Evolutionary conservation across 139 green algal genomes (phyloP), one percentile per base, ranked within the genome.

Genomic region (Chlorokybus atmophyticus): DNA sequence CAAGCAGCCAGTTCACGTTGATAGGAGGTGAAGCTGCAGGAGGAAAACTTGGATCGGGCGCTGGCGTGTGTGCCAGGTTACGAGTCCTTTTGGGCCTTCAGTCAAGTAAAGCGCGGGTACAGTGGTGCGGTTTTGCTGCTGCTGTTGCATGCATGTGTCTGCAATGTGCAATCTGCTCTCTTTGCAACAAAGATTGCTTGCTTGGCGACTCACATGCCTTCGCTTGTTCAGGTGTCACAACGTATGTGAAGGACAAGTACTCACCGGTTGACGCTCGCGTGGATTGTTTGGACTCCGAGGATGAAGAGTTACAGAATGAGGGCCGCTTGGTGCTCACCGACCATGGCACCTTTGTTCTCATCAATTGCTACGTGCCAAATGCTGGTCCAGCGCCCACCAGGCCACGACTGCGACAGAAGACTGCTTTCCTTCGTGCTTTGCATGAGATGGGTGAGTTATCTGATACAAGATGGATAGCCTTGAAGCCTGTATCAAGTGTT

Each of bases 331-430:
- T 78, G 28, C 29, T 40, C 28, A 75, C 59, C 1, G 70, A 78
- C 42, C 54, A 71, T n/a, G 70, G 65, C 3, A 23, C 32, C 4
- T 70, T 78, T 40, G 42, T 75, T 4, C 42, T 78, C 7, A 60
- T 75, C 50, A 78, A 75, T 29, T 44, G 70, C 4, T 78, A 78
- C 40, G 70, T 62, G 27, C 70, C 70, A 19, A 70, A 67, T 23
- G 62, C 55, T 3, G 62, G 62, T 21, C n/a, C 3, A 4, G 26
- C 17, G 6, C 29, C 40, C 21, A 29, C 26, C 4, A 26, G 41
- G 3, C 52, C 54, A 0, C 41, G 60, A 10, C 52, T 68, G 21
- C n/a, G 7, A 2, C 57, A 58, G 35, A 76, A 76, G 44, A 53
- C 75, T 29, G n/a, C 2, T 19, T 76, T 76, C 39, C 66, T 76